Base-by-base conservation (phyloP, 495 filamentous ascomycete genomes). In the Pseudotulostoma volvatum region DNA sequence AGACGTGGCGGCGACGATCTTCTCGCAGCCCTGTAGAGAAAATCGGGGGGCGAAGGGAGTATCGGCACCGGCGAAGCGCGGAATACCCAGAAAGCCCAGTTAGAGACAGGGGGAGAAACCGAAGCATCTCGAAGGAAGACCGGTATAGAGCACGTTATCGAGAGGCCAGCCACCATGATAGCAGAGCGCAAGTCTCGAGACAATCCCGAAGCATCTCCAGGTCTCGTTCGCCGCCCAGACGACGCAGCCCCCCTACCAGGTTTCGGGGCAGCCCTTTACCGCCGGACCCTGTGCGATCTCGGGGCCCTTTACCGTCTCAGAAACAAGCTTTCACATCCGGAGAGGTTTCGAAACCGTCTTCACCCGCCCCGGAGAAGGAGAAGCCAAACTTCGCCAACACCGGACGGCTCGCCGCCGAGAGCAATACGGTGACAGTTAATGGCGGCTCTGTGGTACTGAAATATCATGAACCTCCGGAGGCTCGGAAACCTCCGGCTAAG, bases 401-500 rank as follows among this genome's bases (percentile, higher is more conserved):
- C 0, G 90, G 90, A 14, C 62, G 81, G 5, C 70, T 99, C 4
- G 90, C 90, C 9, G 81, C 82, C 7, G 84, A 84, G 46, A 84
- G 84, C 33, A 96, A 95, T 54, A 80, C 84, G 1, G 66, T 94
- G 4, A 76, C 75, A n/a, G 65, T 67, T 17, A 68, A 75, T 49
- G 76, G 74, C 17, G 70, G 66, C 20, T 60, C 66, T 2, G 73
- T 92, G 33, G 77, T 84, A 2, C 65, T 99, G 15, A 96, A 96
- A 64, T 96, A 99, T 62, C 77, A 93, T 56, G 90, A 99, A 58
- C 90, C 90, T 3, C 66, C 84, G 14, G 90, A 96, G 60, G 81
- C 86, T 15, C 82, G 90, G 39, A 92, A 93, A 40, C 83, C 90
- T 0, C 72, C 88, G 0, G 48, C 77, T 0, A 77, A 77, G 34